These are phyloP conservation scores for Drechslerella stenobrocha DNA, from an alignment of 2,329 filamentous ascomycete genomes.

Conservation along the genomic window DNA sequence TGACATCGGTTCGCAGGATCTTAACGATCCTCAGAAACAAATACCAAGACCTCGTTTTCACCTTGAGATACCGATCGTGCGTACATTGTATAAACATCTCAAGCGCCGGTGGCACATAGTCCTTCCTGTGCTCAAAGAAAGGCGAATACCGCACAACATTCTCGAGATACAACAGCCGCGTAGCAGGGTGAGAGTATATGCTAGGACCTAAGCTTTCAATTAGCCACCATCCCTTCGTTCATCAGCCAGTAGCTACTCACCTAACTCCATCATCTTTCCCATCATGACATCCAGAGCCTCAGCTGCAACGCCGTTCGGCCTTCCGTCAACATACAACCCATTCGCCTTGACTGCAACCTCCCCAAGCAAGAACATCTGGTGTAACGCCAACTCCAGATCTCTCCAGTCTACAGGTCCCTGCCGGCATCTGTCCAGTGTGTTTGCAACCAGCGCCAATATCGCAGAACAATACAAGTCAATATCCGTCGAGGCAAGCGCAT, in stretches of 20 bases:
- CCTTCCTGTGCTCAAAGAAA: conserved; percentile 83
- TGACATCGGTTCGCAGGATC: conserved; percentile 79
- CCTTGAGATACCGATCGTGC: conserved; percentile 82
- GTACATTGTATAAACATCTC: conserved; percentile 89
- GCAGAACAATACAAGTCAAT: conserved; percentile 85
- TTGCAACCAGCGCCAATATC: conserved; percentile 82
- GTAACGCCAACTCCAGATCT: conserved; percentile 86
- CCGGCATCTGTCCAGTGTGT: conserved; percentile 79
- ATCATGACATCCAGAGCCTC: conserved; percentile 89
- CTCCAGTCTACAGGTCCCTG: conserved; percentile 85
- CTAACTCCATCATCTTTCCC: conserved; percentile 89
- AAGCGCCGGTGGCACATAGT: conserved; percentile 80
- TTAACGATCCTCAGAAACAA: conserved; percentile 91
- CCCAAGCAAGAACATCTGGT: conserved; percentile 95
- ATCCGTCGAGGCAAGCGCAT: conserved; percentile 86
- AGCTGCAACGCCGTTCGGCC: conserved; percentile 75
- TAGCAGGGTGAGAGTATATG: conserved; percentile 83
- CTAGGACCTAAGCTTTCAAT: conserved; percentile 67
- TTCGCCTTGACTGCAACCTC: conserved; percentile 88
- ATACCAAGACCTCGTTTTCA: conserved; percentile 93
- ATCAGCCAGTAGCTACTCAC: conserved; percentile 59
- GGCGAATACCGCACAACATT: conserved; percentile 91
- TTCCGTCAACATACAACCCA: conserved; percentile 81
- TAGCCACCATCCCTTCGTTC: conserved; percentile 44
- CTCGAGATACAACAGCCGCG: conserved; percentile 96